These are phyloP conservation scores for Rubia tinctorum DNA, from an alignment of 305 asterid genomes.

Conservation along the genomic window DNA sequence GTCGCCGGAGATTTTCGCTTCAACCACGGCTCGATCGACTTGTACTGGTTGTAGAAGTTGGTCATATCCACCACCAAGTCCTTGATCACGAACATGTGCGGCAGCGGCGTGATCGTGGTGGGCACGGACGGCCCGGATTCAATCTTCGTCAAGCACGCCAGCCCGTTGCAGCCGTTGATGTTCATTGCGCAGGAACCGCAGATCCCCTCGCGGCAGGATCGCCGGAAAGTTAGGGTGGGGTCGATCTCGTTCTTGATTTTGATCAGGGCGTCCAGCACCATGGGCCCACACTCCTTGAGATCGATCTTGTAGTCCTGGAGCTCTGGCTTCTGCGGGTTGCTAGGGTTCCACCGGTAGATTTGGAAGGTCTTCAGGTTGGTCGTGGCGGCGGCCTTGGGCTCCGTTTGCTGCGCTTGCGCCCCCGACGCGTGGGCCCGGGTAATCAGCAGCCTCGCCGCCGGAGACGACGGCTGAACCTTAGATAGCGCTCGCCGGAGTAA, in stretches of 20 bases:
- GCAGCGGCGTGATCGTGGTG: slow-evolving; percentile 72
- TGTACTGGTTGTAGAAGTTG: slow-evolving; percentile 90
- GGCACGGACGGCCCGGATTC: slow-evolving; percentile 32
- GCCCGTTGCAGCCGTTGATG: slow-evolving; percentile 78
- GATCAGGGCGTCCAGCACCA: slow-evolving; percentile 88
- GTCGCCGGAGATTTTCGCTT: slow-evolving; percentile 66
- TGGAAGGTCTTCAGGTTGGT: slow-evolving; percentile 62
- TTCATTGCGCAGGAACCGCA: slow-evolving; percentile 99
- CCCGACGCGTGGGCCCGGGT: slow-evolving; percentile 55
- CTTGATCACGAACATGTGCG: slow-evolving; percentile 94
- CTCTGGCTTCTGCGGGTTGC: slow-evolving; percentile 37
- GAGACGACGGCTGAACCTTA: too few relatives aligned
- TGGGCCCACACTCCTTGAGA: slow-evolving; percentile 86
- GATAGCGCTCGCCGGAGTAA: too few relatives aligned
- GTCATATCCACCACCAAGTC: slow-evolving; percentile 98
- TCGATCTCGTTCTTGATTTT: slow-evolving; percentile 92
- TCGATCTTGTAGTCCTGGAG: slow-evolving; percentile 53
- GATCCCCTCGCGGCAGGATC: slow-evolving; percentile 96
- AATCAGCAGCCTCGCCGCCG: slow-evolving; percentile 24
- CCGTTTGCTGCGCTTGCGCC: slow-evolving; percentile 45
- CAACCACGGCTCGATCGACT: slow-evolving; percentile 95
- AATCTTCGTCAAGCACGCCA: slow-evolving; percentile 87
- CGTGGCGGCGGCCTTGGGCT: slow-evolving; percentile 27
- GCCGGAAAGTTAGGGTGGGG: slow-evolving; percentile 78
- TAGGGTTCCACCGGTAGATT: slow-evolving; percentile 88